phyloP scores from a whole-genome alignment of 78 protist genomes.

The Mantamonas sphyraenae region DNA sequence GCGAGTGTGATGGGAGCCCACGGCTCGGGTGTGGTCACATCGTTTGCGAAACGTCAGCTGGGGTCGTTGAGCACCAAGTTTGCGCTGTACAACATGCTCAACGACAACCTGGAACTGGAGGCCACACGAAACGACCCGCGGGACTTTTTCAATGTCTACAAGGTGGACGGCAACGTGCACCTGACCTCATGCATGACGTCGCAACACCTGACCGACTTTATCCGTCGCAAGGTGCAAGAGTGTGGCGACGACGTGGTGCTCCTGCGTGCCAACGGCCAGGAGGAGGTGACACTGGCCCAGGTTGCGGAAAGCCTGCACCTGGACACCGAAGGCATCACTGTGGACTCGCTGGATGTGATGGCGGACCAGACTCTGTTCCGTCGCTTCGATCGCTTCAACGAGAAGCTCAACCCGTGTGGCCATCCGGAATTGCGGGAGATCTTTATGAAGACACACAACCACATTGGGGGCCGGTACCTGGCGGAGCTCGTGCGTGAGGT shows the following conservation, averaged over 20 bases:
- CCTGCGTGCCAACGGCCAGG: conserved; percentile 61
- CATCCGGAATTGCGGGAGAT: conserved; percentile 73
- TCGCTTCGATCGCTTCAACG: conserved; percentile 87
- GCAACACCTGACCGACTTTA: conserved; percentile 88
- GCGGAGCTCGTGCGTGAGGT: conserved; percentile 84
- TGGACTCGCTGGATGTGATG: conserved; percentile 89
- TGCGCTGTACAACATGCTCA: no score
- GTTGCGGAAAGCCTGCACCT: conserved; percentile 56
- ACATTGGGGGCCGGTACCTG: conserved; percentile 68
- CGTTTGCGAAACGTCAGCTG: no score
- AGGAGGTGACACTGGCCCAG: conserved; percentile 70
- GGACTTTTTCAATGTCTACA: conserved; percentile 89
- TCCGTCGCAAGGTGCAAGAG: conserved; percentile 64
- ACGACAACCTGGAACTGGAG: no score
- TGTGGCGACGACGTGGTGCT: conserved; percentile 48
- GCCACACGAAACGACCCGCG: no score
- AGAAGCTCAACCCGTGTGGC: conserved; percentile 87
- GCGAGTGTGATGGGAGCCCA: no score
- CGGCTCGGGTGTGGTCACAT: no score
- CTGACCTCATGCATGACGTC: conserved; percentile 84
- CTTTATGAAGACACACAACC: conserved; percentile 93
- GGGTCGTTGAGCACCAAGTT: no score
- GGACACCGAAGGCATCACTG: conserved; percentile 60
- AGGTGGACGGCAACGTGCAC: conserved; percentile 97
- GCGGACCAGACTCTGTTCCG: conserved; percentile 57